These are phyloP conservation scores for Choanephora cucurbitarum DNA, from an alignment of 371 early-diverging fungal species.

Conservation along the genomic window DNA sequence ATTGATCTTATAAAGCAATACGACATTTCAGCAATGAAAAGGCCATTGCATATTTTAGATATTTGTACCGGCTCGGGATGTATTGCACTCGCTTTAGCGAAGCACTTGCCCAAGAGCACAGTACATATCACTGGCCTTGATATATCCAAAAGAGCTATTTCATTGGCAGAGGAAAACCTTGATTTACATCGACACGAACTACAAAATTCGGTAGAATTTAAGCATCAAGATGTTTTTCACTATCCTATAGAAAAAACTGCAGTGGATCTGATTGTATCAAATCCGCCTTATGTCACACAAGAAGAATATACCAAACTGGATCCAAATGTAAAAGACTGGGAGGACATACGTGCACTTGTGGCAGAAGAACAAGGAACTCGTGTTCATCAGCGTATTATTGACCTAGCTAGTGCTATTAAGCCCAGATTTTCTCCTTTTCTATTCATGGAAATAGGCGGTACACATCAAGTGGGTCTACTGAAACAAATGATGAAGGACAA, in stretches of 20 bases:
- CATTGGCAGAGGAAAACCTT: conserved; percentile 53
- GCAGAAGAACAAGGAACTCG: conserved; percentile 70
- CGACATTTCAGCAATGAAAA: neutral
- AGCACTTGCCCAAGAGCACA: conserved; percentile 47
- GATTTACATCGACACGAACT: conserved; percentile 6
- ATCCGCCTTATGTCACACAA: conserved; percentile 90
- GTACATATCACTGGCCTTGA: conserved; percentile 46
- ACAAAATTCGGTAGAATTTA: conserved; percentile 35
- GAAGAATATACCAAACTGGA: conserved; percentile 69
- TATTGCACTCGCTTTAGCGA: conserved; percentile 77
- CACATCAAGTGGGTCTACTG: conserved; percentile 61
- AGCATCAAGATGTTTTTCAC: conserved; percentile 50
- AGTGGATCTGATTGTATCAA: conserved; percentile 75
- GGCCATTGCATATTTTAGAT: conserved; percentile 74
- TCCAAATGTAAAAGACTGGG: conserved; percentile 81
- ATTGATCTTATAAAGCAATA: conserved; percentile 39
- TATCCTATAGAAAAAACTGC: conserved; percentile 4
- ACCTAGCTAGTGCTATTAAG: conserved; percentile 30
- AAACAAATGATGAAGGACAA: conserved; percentile 39
- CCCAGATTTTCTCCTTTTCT: conserved; percentile 58
- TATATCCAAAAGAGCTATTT: conserved; percentile 47
- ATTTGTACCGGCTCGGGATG: conserved; percentile 90
- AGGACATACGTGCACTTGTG: conserved; percentile 80
- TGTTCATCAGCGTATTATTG: conserved; percentile 65
- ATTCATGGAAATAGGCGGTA: conserved; percentile 80